Conservation (phyloP, 805 yeast genomes). For the Kodamaea sagamina region DNA sequence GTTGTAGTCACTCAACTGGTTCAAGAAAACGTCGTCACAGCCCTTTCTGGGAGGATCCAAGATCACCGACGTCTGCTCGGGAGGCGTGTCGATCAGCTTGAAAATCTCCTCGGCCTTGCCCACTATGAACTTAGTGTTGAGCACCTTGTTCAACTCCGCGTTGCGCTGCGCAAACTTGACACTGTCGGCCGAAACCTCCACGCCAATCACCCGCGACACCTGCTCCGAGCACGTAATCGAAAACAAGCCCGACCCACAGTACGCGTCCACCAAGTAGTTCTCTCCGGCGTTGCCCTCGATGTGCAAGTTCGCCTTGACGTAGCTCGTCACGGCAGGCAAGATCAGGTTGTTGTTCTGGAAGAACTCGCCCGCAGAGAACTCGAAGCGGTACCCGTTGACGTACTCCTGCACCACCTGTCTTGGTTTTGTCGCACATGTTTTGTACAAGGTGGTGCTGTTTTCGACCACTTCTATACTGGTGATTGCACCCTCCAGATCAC, state of each 20-base stretch:
- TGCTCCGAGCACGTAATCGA: slow-evolving; percentile 81
- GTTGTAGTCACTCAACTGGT: slow-evolving; percentile 77
- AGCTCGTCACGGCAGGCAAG: slow-evolving; percentile 76
- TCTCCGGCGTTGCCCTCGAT: slow-evolving; percentile 36
- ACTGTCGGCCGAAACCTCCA: slow-evolving; percentile 89
- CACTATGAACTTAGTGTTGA: slow-evolving; percentile 79
- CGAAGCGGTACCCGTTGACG: slow-evolving; percentile 72
- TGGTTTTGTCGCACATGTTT: slow-evolving; percentile 76
- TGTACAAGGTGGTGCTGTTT: slow-evolving; percentile 35
- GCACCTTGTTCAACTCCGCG: slow-evolving; percentile 71
- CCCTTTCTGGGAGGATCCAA: slow-evolving; percentile 98
- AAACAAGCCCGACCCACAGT: slow-evolving; percentile 94
- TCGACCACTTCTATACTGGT: slow-evolving; percentile 27
- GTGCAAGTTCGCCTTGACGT: slow-evolving; percentile 70
- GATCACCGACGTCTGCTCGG: slow-evolving; percentile 78
- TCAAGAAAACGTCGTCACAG: slow-evolving; percentile 83
- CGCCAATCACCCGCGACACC: slow-evolving; percentile 87
- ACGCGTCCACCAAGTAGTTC: slow-evolving; percentile 84
- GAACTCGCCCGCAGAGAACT: slow-evolving; percentile 92
- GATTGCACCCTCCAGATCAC: slow-evolving; percentile 34
- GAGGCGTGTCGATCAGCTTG: slow-evolving; percentile 73
- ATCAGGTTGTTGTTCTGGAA: slow-evolving; percentile 95
- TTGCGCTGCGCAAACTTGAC: slow-evolving; percentile 84
- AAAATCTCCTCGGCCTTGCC: slow-evolving; percentile 94
- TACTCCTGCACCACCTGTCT: slow-evolving; percentile 80